These are phyloP conservation scores for Cymbopogon citratus DNA, from an alignment of 176 grass and related monocot genomes.

Conservation along the genomic window DNA sequence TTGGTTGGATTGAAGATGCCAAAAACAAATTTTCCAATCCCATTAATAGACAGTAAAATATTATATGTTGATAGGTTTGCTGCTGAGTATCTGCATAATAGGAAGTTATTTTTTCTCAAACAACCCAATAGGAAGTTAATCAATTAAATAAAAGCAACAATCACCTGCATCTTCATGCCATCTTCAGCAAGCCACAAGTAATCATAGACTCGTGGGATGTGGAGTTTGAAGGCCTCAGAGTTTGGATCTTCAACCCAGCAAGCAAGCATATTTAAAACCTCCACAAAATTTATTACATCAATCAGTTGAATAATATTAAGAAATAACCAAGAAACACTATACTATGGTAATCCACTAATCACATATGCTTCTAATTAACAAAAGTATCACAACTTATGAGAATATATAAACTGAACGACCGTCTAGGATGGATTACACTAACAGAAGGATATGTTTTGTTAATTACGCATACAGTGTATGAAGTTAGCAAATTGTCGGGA, in stretches of 20 bases:
- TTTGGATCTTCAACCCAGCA: conserved; percentile 96
- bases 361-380: no score
- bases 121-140: background rate
- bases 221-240: conserved; percentile 85
- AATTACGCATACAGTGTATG: no score
- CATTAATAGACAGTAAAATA: conserved; percentile 9
- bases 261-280: conserved; percentile 92
- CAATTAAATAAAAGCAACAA: background rate
- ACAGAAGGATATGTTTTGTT: no score
- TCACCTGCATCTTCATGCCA: conserved; percentile 97
- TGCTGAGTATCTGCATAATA: background rate
- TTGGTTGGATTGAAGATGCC: background rate
- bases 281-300: background rate
- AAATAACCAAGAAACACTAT: no score
- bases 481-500: no score
- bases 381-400: no score
- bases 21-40: conserved; percentile 20
- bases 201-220: conserved; percentile 72
- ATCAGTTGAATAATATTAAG: no score
- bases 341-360: no score
- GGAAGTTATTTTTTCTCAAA: no score
- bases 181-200: conserved; percentile 96
- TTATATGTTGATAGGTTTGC: background rate
- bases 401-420: no score
- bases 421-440: no score